Evolutionary conservation across 2,329 filamentous ascomycete genomes (phyloP).

Genomic region (Cyclaneusma minus): DNA sequence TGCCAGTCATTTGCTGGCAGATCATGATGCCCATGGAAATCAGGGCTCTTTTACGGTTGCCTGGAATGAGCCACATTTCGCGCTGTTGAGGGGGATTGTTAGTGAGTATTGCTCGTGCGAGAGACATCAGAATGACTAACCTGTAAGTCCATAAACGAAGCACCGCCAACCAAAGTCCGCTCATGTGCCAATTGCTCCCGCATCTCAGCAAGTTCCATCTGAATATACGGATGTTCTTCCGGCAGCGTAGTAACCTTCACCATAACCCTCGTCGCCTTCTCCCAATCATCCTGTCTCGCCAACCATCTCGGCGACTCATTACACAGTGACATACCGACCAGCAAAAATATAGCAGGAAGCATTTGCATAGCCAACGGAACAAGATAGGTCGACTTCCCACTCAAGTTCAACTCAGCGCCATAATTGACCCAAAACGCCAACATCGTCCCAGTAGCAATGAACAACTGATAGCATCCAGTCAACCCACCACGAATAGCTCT

Average conservation of each 20-base stretch:
- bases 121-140: no score
- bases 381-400: slow-evolving; percentile 34
- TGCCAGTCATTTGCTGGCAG: slow-evolving; percentile 59
- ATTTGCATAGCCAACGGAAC: slow-evolving; percentile 50
- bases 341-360: slow-evolving; percentile 45
- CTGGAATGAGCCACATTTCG: slow-evolving; percentile 43
- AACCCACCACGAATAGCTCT: slow-evolving; percentile 33
- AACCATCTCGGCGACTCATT: slow-evolving; percentile 50
- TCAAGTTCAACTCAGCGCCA: slow-evolving; percentile 29
- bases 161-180: slow-evolving; percentile 30
- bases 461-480: slow-evolving; percentile 33
- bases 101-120: no score
- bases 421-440: slow-evolving; percentile 37
- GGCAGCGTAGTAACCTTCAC: slow-evolving; percentile 34
- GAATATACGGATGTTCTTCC: slow-evolving; percentile 34
- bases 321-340: slow-evolving; percentile 44
- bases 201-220: slow-evolving; percentile 30
- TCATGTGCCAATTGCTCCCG: slow-evolving; percentile 31
- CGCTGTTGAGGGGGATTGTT: no score
- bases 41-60: slow-evolving; percentile 47
- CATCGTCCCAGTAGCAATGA: slow-evolving; percentile 24
- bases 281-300: slow-evolving; percentile 52
- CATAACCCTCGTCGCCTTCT: slow-evolving; percentile 40
- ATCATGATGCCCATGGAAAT: slow-evolving; percentile 49
- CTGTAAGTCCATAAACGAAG: slow-evolving; percentile 29